Evolutionary conservation across 805 yeast genomes (phyloP).

Genomic region (Kodamaea sagamina): DNA sequence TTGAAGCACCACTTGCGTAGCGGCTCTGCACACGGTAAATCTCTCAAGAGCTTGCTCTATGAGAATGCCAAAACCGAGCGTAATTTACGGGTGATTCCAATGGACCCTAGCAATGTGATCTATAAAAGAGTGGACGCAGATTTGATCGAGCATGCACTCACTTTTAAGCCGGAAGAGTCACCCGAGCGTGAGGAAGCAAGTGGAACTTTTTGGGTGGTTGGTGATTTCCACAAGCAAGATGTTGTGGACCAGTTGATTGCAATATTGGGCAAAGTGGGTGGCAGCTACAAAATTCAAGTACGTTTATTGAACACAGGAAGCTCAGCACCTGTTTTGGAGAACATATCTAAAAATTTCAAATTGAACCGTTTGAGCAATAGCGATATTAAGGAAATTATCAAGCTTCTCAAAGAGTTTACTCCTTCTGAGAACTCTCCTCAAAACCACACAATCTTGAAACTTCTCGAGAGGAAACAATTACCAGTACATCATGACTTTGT

Average conservation of each 20-base stretch:
- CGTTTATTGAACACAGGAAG: constrained; percentile 32
- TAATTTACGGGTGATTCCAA: constrained; percentile 42
- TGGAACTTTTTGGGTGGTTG: constrained; percentile 56
- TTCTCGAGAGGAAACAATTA: constrained; percentile 33
- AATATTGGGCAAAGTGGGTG: constrained; percentile 23
- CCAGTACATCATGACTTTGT: constrained; percentile 41
- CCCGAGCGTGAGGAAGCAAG: constrained; percentile 39
- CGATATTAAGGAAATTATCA: constrained; percentile 15
- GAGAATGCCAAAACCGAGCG: constrained; percentile 45
- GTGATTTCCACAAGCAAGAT: constrained; percentile 47
- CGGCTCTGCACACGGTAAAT: constrained; percentile 25
- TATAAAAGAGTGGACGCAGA: constrained; percentile 33
- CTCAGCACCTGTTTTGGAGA: constrained; percentile 5
- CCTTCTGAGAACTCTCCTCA: constrained; percentile 7
- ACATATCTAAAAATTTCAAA: constrained; percentile 1
- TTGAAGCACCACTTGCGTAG: constrained; percentile 29
- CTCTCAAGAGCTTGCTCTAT: constrained; percentile 45
- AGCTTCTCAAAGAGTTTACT: constrained; percentile 1
- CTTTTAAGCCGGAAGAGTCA: constrained; percentile 21
- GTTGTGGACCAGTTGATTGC: constrained; percentile 48
- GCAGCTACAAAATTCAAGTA: constrained; percentile 33
- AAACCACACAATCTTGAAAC: constrained; percentile 12
- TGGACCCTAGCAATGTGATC: constrained; percentile 32
- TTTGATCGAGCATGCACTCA: constrained; percentile 25
- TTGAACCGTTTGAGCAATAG: constrained; percentile 5